Percentiles rank a stretch among this genome's conserved stretches.
phyloP scores from a whole-genome alignment of 75 land plant species.

The Isoetes taiwanensis region DNA sequence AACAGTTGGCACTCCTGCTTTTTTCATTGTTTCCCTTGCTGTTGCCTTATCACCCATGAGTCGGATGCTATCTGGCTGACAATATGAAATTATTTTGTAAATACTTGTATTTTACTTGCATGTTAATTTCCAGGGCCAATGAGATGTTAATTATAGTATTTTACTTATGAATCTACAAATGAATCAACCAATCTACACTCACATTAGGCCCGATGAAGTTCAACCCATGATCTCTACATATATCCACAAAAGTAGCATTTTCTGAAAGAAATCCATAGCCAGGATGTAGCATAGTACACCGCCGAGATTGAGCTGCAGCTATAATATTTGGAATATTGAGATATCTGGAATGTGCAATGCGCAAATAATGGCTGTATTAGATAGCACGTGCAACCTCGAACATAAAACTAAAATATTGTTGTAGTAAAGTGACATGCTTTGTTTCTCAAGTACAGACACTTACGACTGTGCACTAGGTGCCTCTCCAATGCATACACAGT shows the following conservation, averaged over 20 bases:
- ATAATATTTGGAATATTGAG: conserved; percentile 63
- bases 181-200: no score
- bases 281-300: conserved; percentile 91
- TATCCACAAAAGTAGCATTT: conserved; percentile 80
- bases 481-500: conserved; percentile 90
- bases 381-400: background rate
- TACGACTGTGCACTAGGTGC: conserved; percentile 89
- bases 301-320: conserved; percentile 64
- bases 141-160: no score
- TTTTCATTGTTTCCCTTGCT: conserved; percentile 86
- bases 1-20: conserved; percentile 91
- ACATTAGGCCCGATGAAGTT: conserved; percentile 94
- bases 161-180: no score
- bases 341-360: conserved; percentile 35
- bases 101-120: no score
- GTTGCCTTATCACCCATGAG: conserved; percentile 94
- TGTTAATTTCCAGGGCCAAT: no score
- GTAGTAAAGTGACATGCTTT: background rate
- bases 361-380: background rate
- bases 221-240: conserved; percentile 86
- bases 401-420: background rate
- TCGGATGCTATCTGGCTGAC: conserved; percentile 90
- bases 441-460: no score
- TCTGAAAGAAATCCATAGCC: conserved; percentile 93
- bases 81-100: no score